Percentiles rank a stretch among this genome's conserved stretches.
Conservation (phyloP, 495 filamentous ascomycete species). For the Neurospora sublineolata region DNA sequence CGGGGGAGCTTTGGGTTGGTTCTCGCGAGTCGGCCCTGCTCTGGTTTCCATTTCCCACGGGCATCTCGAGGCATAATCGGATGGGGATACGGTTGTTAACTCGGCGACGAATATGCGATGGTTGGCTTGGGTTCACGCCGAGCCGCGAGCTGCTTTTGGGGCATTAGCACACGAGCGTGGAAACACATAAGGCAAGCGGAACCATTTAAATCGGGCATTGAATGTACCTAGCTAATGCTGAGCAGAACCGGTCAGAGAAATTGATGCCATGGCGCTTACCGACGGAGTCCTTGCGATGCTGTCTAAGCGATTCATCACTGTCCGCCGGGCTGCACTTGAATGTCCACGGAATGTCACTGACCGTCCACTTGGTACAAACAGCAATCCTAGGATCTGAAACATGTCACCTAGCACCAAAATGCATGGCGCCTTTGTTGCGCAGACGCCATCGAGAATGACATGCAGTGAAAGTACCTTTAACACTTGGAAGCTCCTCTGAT, state of each 20-base stretch:
- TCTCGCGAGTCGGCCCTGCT: neutral
- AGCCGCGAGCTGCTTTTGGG: neutral
- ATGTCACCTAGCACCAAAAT: neutral
- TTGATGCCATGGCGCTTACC: neutral
- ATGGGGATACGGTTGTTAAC: neutral
- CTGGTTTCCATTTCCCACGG: neutral
- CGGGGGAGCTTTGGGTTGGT: neutral
- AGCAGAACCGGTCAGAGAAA: neutral
- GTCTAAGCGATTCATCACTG: neutral
- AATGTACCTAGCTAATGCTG: neutral
- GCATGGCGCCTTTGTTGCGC: neutral
- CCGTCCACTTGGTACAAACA: too few relatives aligned
- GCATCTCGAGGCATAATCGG: neutral
- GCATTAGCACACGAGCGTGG: neutral
- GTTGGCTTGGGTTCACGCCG: neutral
- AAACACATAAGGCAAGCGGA: neutral
- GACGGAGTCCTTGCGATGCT: neutral
- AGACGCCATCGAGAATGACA: neutral
- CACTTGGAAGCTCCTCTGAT: neutral
- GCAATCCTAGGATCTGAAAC: too few relatives aligned
- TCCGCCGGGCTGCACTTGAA: neutral
- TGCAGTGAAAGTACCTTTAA: neutral
- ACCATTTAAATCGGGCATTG: neutral
- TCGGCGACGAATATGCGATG: neutral
- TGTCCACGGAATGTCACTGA: neutral